Evolutionary conservation across 2,329 filamentous ascomycete species (phyloP), one percentile per base, ranked within the genome.

Genomic region (Ophiostoma perfectum): DNA sequence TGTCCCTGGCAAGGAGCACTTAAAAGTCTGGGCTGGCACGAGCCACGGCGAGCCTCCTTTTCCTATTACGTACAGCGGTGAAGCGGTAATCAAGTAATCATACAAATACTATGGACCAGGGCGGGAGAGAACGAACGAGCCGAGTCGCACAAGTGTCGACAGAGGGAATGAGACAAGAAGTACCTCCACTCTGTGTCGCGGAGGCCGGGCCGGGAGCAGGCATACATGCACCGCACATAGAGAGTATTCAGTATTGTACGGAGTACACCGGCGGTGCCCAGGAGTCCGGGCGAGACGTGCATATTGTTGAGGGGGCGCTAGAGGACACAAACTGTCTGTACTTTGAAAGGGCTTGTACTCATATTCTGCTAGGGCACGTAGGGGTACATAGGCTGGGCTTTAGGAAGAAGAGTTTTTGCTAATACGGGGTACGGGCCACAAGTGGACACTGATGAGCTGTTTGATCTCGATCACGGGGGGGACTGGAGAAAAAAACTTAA

Each of bases 31-130:
- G n/a, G 49, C 49, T 1, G 49, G 49, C n/a, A n/a, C 49, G n/a
- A 18, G 16, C 16, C 16, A 52, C 12, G 45, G 6, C 18, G 4
- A 18, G 11, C 18, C 27, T 55, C n/a, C 39, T 14, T 39, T 64
- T 64, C 63, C 63, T 45, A 64, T 64, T 64, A 64, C 63, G 63
- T 64, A 64, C 41, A 45, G 41, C 41, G 39, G 60, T 44, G 41
- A 44, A 64, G 16, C 5, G 7, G 12, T 9, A n/a, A 3, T 4
- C 52, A 55, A 55, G 49, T 27, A 36, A 38, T 12, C 9, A 36
- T 47, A 58, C 27, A 1, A 27, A 27, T 1, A 27, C 27, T 27
- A 27, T 1, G 27, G 27, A 27, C 27, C 27, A 27, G 27, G 27
- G 27, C 27, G 27, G 27, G 27, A 27, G 27, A 27, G 27, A 27